Evolutionary conservation across 2,329 filamentous ascomycete genomes (phyloP).

Genomic region (Sordariomycetes sp.): DNA sequence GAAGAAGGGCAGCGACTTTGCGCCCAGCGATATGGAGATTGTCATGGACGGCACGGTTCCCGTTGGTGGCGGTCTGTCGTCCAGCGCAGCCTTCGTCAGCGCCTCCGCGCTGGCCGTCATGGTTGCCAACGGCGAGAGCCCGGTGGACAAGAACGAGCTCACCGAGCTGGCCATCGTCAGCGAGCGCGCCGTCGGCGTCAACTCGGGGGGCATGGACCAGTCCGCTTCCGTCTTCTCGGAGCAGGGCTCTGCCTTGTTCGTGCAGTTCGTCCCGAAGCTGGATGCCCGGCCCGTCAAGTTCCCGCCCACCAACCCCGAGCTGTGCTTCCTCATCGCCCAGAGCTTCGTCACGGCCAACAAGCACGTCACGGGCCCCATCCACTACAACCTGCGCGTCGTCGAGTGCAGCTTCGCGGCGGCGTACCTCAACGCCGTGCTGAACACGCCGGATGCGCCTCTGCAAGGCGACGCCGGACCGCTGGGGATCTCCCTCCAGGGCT

Average conservation of each 20-base stretch:
- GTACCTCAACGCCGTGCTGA: conserved; percentile 50
- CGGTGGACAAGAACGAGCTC: conserved; percentile 83
- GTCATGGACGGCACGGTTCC: conserved; percentile 89
- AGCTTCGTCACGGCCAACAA: conserved; percentile 93
- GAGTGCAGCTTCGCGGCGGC: conserved; percentile 86
- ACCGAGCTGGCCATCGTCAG: conserved; percentile 91
- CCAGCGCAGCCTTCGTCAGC: conserved; percentile 88
- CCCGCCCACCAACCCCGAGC: conserved; percentile 69
- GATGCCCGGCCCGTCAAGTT: conserved; percentile 71
- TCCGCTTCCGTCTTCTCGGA: conserved; percentile 90
- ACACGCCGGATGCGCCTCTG: conserved; percentile 49
- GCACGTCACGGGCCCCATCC: conserved; percentile 82
- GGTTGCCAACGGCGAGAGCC: conserved; percentile 68
- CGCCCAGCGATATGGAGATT: conserved; percentile 69
- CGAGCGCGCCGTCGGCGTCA: conserved; percentile 89
- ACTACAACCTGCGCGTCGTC: conserved; percentile 95
- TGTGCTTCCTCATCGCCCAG: conserved; percentile 90
- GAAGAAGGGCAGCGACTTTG: conserved; percentile 50
- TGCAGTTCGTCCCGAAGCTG: conserved; percentile 77
- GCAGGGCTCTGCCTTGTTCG: conserved; percentile 77
- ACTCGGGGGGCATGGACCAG: conserved; percentile 98
- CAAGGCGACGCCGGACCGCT: conserved; percentile 74
- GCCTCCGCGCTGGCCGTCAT: conserved; percentile 83
- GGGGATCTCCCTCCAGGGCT: conserved; percentile 73
- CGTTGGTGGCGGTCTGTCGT: conserved; percentile 83